Evolutionary conservation across 345 rosid genomes (phyloP), one percentile per base, ranked within the genome.

Genomic region (Aurinia saxatilis): DNA sequence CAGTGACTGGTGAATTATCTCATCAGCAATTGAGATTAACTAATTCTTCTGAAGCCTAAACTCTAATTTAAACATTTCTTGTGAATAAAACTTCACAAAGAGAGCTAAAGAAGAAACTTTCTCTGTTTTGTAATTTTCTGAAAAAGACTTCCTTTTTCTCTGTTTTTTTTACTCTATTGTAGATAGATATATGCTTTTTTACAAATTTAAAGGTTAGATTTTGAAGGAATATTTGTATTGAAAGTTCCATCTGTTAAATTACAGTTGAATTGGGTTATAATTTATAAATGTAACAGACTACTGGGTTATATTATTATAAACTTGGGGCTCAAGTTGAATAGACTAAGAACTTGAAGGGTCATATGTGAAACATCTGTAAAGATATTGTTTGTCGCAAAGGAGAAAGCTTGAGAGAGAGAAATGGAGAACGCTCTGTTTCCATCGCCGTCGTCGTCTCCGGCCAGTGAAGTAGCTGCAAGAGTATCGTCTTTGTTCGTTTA

Each of bases 401-500:
- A 25, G 33, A 17, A 14, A 4, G 13, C 16, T 15, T 3, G 31
- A 65, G 12, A 29, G 12, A 13, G 38, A 59, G 44, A 66, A 8
- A 72, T 66, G 76, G 73, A 55, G 50, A 63, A 41, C 4, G 68
- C 35, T 19, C 30, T 46, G 57, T 69, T 62, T n/a, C 51, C 42
- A 51, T 61, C 65, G 3, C 35, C 17, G 35, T 36, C 42, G 23
- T 36, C 50, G 25, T 58, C 72, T 15, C 36, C 57, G 66, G 61
- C 38, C 12, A 17, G 46, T 58, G 67, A 72, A 59, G 13, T 53
- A 5, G 75, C 15, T 0, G 62, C 57, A 0, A 77, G 53, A 50
- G 83, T 88, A 25, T 35, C 75, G 3, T 84, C 95, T 40, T 65
- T 91, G 61, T 86, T 88, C 10, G 62, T 91, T 3, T 91, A 91